Conservation (phyloP, 106 monocot species). For the Dendrobium officinale region DNA sequence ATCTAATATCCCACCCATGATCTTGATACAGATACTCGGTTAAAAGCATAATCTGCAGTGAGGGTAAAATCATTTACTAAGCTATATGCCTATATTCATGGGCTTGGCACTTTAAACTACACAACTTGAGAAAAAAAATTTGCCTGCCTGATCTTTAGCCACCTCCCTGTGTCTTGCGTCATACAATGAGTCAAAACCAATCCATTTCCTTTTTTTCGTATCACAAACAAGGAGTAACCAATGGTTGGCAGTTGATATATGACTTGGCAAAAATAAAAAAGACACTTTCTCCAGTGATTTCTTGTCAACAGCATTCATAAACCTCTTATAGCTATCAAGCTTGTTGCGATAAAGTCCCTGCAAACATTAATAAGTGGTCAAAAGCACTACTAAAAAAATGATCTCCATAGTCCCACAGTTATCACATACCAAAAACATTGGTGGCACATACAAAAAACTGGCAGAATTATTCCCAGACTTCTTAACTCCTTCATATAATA, state of each 20-base stretch:
- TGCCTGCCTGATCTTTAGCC: background rate
- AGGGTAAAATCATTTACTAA: background rate
- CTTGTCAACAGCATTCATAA: constrained; percentile 1
- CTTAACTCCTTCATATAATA: no score
- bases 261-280: constrained; percentile 1
- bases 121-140: background rate
- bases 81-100: background rate
- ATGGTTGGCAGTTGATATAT: constrained; percentile 1
- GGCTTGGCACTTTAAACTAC: background rate
- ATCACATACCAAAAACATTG: no score
- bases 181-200: constrained; percentile 2
- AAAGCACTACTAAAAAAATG: no score
- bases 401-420: no score
- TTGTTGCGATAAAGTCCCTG: constrained; percentile 13
- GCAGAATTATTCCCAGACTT: no score
- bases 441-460: no score
- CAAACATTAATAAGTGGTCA: background rate
- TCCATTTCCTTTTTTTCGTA: background rate
- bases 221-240: constrained; percentile 3
- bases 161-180: constrained; percentile 6
- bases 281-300: constrained; percentile 1
- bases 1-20: constrained; percentile 7
- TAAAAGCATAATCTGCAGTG: constrained; percentile 5
- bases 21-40: background rate
- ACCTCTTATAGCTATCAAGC: constrained; percentile 5